These are phyloP conservation scores for Orbilia quercus DNA, from an alignment of 2,329 filamentous ascomycete species.

Conservation along the genomic window DNA sequence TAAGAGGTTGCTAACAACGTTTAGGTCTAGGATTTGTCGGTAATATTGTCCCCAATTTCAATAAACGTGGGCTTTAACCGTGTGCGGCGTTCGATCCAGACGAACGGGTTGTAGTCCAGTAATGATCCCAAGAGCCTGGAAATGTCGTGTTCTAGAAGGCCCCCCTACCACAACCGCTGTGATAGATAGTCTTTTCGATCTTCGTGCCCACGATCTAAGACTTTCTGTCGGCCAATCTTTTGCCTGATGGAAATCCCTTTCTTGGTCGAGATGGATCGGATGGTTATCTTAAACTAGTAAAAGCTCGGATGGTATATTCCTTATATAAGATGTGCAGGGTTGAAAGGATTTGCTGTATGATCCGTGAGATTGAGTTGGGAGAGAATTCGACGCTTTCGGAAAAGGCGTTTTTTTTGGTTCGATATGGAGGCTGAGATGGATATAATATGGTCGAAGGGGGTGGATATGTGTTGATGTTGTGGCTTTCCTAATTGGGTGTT, in stretches of 20 bases:
- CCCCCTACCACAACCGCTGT: not conserved
- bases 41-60: constrained; percentile 4
- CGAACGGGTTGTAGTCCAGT: not conserved
- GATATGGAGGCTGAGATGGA: constrained; percentile 32
- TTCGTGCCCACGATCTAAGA: constrained; percentile 16
- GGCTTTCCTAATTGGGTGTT: constrained; percentile 26
- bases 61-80: constrained; percentile 6
- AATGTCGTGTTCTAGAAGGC: constrained; percentile 32
- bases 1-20: constrained; percentile 14
- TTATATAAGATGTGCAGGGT: constrained; percentile 33
- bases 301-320: constrained; percentile 29
- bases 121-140: constrained; percentile 11
- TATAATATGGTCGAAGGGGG: not conserved
- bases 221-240: no score
- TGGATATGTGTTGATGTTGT: constrained; percentile 51
- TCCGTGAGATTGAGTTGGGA: constrained; percentile 27
- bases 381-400: constrained; percentile 53
- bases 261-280: constrained; percentile 12
- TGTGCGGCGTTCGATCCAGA: constrained; percentile 8
- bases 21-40: constrained; percentile 23
- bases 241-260: not conserved
- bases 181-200: constrained; percentile 16
- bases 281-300: constrained; percentile 39
- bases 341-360: constrained; percentile 31
- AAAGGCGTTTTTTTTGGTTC: no score